Evolutionary conservation across 176 grass and related monocot genomes (phyloP).

Genomic region (Pharus latifolius): DNA sequence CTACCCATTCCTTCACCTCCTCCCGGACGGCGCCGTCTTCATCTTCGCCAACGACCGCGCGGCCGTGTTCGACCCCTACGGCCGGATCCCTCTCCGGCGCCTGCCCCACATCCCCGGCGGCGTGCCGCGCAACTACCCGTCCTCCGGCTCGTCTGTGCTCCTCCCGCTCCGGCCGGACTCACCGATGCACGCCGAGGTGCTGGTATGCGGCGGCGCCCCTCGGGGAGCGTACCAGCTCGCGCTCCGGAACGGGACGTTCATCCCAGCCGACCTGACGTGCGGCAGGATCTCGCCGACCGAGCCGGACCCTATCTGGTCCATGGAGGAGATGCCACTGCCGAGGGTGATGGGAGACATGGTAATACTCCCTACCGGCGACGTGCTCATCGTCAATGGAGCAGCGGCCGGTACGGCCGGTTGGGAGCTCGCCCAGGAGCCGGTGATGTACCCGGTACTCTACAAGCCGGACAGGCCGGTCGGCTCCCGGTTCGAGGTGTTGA

Average conservation of each 20-base stretch:
- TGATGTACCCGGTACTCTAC: slow-evolving; percentile 55
- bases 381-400: slow-evolving; percentile 68
- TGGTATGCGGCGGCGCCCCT: slow-evolving; percentile 63
- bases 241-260: slow-evolving; percentile 42
- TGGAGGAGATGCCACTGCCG: slow-evolving; percentile 64
- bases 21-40: slow-evolving; percentile 73
- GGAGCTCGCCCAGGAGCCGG: slow-evolving; percentile 58
- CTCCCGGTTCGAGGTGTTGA: slow-evolving; percentile 32
- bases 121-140: slow-evolving; percentile 61
- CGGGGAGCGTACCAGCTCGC: slow-evolving; percentile 45
- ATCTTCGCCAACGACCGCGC: slow-evolving; percentile 71
- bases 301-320: slow-evolving; percentile 33
- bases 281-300: slow-evolving; percentile 52
- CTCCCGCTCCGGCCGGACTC: slow-evolving; percentile 33
- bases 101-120: slow-evolving; percentile 32
- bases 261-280: slow-evolving; percentile 38
- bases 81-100: slow-evolving; percentile 22
- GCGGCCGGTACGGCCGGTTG: slow-evolving; percentile 59
- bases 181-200: slow-evolving; percentile 37
- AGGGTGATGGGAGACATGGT: slow-evolving; percentile 83
- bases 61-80: slow-evolving; percentile 43
- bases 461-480: slow-evolving; percentile 10
- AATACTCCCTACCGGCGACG: slow-evolving; percentile 64
- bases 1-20: slow-evolving; percentile 89
- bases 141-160: slow-evolving; percentile 60